Evolutionary conservation across 2,329 filamentous ascomycete genomes (phyloP), one percentile per base, ranked within the genome.

Genomic region (Penicillium capsulatum): DNA sequence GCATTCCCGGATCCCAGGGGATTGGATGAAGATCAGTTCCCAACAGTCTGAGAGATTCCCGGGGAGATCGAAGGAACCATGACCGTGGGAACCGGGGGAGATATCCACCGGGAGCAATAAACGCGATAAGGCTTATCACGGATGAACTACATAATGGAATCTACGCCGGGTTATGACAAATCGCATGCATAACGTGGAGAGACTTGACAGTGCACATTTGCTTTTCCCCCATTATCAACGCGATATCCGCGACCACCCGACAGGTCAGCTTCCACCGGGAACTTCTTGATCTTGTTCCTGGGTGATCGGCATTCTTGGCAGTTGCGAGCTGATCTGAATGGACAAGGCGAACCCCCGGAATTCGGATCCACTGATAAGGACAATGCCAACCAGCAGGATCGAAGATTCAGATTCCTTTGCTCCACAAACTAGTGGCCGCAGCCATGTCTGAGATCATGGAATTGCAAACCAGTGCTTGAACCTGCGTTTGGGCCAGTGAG

Each of bases 331-430:
- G 24, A 44, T 40, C 30, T 33, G 22, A 38, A 29, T 46, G 34
- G 31, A 36, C 19, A 42, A 36, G 22, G 30, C 32, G 33, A 33
- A 20, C 28, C 40, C 19, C 31, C 20, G 28, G 33, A 29, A 40
- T 36, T 31, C 6, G 19, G 39, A 17, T 40, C 45, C 45, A 47
- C 48, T 44, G 48, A 47, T 51, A 51, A 51, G 39, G 26, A 36
- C 17, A 13, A 15, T 19, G 14, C 29, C 33, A 3, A 17, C 38
- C 29, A 36, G 24, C 24, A 37, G 20, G 34, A 16, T 22, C 15
- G 15, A 20, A 26, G 16, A 36, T 22, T 20, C 16, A 8, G 28
- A 29, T 14, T 6, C 19, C n/a, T n/a, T 34, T 8, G 36, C 24
- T 24, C 38, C 29, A 17, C 36, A 17, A 17, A 42, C 40, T 45